These are phyloP conservation scores for Corymbia maculata DNA, from an alignment of 345 rosid species.

Conservation along the genomic window DNA sequence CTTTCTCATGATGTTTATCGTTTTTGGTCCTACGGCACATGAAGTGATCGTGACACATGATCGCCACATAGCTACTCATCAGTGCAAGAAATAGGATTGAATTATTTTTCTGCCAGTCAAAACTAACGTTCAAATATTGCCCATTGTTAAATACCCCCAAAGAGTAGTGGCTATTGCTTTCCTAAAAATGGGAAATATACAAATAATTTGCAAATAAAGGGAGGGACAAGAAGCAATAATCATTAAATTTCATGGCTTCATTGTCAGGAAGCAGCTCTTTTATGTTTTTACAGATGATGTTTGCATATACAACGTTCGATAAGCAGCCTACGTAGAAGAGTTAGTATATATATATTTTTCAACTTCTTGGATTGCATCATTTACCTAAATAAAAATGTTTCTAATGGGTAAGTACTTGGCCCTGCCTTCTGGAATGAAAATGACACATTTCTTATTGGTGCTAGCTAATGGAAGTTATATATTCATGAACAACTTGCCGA, in stretches of 20 bases:
- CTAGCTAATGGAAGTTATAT: neutral
- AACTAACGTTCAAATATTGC: neutral
- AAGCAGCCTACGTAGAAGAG: neutral
- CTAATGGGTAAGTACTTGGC: neutral
- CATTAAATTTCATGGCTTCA: neutral
- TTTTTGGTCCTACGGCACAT: neutral
- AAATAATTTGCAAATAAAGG: neutral
- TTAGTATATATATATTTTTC: neutral
- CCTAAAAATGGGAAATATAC: neutral
- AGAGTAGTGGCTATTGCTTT: neutral
- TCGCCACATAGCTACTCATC: neutral
- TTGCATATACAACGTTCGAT: neutral
- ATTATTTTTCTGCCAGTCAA: neutral
- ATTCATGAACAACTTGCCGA: neutral
- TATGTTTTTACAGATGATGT: neutral
- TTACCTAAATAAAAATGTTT: neutral
- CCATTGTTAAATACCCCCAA: too few relatives aligned
- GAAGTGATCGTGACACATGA: neutral
- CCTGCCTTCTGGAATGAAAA: neutral
- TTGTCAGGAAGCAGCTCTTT: neutral
- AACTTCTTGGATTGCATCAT: neutral
- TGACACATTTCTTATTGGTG: neutral
- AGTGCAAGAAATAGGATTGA: neutral
- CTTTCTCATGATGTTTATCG: neutral
- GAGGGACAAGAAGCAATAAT: neutral